Evolutionary conservation across 2,329 filamentous ascomycete genomes (phyloP).

Genomic region (Trichoderma sp.): DNA sequence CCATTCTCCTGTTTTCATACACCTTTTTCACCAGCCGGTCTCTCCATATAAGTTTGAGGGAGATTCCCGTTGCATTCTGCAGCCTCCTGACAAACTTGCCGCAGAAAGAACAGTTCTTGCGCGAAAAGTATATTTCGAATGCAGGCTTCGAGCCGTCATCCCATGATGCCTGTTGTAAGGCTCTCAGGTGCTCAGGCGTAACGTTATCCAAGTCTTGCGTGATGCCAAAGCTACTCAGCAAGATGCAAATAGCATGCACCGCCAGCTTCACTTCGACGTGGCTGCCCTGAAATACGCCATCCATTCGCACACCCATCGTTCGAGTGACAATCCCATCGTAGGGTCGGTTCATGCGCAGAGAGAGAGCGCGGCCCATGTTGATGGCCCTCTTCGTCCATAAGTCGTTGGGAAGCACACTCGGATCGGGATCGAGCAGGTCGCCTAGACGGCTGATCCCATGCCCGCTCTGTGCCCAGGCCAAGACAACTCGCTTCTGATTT

Average conservation of each 20-base stretch:
- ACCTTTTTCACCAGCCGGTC: conserved; percentile 29
- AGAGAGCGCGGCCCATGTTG: conserved; percentile 29
- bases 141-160: conserved; percentile 28
- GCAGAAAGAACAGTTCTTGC: conserved; percentile 33
- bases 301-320: background rate
- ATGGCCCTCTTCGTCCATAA: conserved; percentile 34
- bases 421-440: conserved; percentile 29
- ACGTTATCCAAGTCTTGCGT: conserved; percentile 26
- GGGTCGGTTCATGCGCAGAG: conserved; percentile 28
- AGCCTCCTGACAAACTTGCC: conserved; percentile 28
- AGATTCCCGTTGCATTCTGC: conserved; percentile 28
- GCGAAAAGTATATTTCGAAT: conserved; percentile 37
- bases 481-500: conserved; percentile 26
- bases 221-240: conserved; percentile 30
- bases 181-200: conserved; percentile 23
- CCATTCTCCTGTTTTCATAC: conserved; percentile 23
- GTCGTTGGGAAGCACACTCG: conserved; percentile 29
- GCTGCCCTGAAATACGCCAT: conserved; percentile 32
- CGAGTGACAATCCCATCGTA: conserved; percentile 27
- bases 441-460: conserved; percentile 31
- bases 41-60: conserved; percentile 29
- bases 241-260: conserved; percentile 30
- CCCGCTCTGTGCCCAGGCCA: conserved; percentile 36
- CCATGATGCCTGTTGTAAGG: conserved; percentile 27
- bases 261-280: conserved; percentile 44